Evolutionary conservation across 257 asterid genomes (phyloP).

Genomic region (Scutellaria minor): DNA sequence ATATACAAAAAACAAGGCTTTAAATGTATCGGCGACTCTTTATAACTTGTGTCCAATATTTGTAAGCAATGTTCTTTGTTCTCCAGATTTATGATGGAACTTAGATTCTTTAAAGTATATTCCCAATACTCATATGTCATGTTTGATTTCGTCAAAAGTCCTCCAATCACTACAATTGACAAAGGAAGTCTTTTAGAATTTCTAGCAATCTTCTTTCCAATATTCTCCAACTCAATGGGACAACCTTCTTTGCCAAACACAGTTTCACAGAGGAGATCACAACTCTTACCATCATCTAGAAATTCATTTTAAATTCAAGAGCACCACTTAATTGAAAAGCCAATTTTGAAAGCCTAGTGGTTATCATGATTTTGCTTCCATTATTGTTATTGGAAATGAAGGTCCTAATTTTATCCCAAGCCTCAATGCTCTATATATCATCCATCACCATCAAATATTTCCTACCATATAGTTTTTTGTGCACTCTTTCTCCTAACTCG

Average conservation of each 20-base stretch:
- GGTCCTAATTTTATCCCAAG: not conserved
- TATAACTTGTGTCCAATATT: not conserved
- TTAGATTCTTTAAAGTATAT: not conserved
- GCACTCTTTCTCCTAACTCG: too few relatives aligned
- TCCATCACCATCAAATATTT: not conserved
- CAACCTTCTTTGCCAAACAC: too few relatives aligned
- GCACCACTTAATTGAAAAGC: too few relatives aligned
- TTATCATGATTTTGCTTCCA: not conserved
- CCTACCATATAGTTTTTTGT: too few relatives aligned
- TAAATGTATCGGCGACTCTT: not conserved
- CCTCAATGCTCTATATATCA: not conserved
- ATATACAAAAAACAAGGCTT: conserved; percentile 5
- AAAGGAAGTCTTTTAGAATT: too few relatives aligned
- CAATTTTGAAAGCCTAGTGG: too few relatives aligned
- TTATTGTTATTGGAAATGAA: not conserved
- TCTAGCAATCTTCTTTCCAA: too few relatives aligned
- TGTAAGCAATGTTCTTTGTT: not conserved
- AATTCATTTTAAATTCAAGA: not conserved
- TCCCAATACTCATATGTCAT: not conserved
- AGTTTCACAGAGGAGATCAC: too few relatives aligned
- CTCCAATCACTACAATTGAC: too few relatives aligned
- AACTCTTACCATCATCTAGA: conserved; percentile 3
- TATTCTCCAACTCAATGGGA: too few relatives aligned
- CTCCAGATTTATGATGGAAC: not conserved
- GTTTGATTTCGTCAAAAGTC: too few relatives aligned